Evolutionary conservation across 257 asterid species (phyloP), one percentile per base, ranked within the genome.

Genomic region (Nicotiana sylvestris): DNA sequence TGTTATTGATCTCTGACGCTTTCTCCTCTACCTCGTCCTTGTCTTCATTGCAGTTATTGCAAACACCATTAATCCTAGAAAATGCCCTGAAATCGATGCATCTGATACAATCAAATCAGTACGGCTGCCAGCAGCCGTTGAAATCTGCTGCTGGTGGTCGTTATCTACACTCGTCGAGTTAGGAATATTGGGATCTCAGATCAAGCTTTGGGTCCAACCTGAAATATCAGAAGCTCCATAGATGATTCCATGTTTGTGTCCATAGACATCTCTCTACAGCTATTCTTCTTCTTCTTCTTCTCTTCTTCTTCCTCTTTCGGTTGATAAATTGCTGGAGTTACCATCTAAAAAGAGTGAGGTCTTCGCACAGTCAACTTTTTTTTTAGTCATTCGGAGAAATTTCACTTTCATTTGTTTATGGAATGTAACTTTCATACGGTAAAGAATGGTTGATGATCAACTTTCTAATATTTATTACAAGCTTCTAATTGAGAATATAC

Each of bases 31-130:
- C 51, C 11, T 43, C 51, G 3, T 43, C 11, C 2, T 43, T 43
- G 3, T 27, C 69, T 16, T 53, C 32, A 65, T 4, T 18, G 17
- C 15, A 18, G 21, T 76, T 82, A 30, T 76, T 58, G 9, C 88
- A 88, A 81, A 93, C 68, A 35, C 90, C 96, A 18, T 43, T 8
- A 89, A 90, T 12, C 96, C 96, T 3, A 8, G 97, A 94, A 43
- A 91, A 91, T 12, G 92, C 96, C 51, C 96, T 85, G 83, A 90
- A 86, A 65, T 93, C 97, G 80, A 43, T 1, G 51, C 11, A 43
- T 3, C 9, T 5, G 70, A 29, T 29, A 69, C 10, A 37, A 4
- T 37, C 1, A 35, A 9, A 43, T 43, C 10, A 35, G 21, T 21
- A 21, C 21, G 21, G 21, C 32, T 9, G 2, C 3, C 55, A 18